Evolutionary conservation across 768 basidiomycete species (phyloP).

Genomic region (Naganishia randhawae): DNA sequence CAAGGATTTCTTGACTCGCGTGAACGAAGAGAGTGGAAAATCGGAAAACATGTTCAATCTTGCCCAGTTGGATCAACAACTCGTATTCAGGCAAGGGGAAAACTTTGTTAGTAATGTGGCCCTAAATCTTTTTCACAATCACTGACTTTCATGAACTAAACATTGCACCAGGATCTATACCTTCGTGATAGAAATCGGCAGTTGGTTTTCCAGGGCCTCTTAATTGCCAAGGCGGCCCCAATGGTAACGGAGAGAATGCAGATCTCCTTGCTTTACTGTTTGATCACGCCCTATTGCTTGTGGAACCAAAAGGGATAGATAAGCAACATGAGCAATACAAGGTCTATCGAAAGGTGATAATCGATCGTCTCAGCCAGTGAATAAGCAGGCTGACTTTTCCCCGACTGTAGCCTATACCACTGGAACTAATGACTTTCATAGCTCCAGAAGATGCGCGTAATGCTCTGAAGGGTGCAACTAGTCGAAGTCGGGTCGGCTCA

Average conservation of each 20-base stretch:
- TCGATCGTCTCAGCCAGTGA: constrained; percentile 40
- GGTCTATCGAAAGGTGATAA: constrained; percentile 79
- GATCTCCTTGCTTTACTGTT: constrained; percentile 92
- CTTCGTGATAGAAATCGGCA: constrained; percentile 82
- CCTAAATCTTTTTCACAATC: background rate
- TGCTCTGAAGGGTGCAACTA: constrained; percentile 45
- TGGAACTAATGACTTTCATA: constrained; percentile 81
- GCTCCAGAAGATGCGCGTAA: constrained; percentile 67
- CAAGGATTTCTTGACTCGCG: constrained; percentile 75
- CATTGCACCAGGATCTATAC: constrained; percentile 66
- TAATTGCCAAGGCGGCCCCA: constrained; percentile 71
- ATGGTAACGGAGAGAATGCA: constrained; percentile 66
- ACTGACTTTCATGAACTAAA: background rate
- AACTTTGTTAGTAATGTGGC: constrained; percentile 69
- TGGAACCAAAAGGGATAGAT: constrained; percentile 70
- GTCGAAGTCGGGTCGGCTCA: constrained; percentile 32
- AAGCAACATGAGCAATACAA: constrained; percentile 80
- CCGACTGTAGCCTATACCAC: constrained; percentile 76
- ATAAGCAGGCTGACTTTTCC: background rate
- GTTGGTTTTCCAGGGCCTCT: constrained; percentile 81
- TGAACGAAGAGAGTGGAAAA: constrained; percentile 90
- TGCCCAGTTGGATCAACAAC: constrained; percentile 84
- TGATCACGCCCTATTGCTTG: constrained; percentile 93
- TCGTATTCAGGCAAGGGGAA: constrained; percentile 84
- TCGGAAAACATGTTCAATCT: constrained; percentile 95